Evolutionary conservation across 192 early-diverging fungal species (phyloP), one percentile per base, ranked within the genome.

Genomic region (Mortierella hygrophila): DNA sequence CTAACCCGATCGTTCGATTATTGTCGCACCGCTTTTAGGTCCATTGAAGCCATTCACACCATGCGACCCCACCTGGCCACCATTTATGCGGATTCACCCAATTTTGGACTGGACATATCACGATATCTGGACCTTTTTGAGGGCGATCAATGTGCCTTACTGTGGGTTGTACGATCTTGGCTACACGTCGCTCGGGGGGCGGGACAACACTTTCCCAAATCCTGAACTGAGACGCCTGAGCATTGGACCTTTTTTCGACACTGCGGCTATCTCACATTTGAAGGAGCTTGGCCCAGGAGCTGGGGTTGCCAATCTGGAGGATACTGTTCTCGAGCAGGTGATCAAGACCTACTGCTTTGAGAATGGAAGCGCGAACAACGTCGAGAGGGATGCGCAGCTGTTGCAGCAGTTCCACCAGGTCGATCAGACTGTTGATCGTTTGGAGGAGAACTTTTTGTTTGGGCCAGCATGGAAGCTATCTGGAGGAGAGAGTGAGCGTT

Each of bases 171-270:
- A 99, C 78, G 97, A 99, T 81, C 80, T 93, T 82, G 97, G 95
- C 21, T 99, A 98, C 81, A 99, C 98, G 11, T 98, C 97, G 29
- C 88, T 99, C 49, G 98, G 98, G 29, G 93, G 95, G 44, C 93
- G 93, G 32, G 91, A 95, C 72, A 94, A 97, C 74, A 99, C 98
- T 8, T 82, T 90, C 29, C 96, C 93, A 21, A 99, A 99, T 83
- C 98, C 97, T 5, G 91, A 93, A 29, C 88, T 98, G 44, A 76
- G 72, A 16, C 69, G 84, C 10, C 42, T 86, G 40, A 86, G 76
- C 46, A 74, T 86, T 32, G 84, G 84, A 6, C 79, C 79, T 0
- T 86, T 78, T 65, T 81, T 81, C 46, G 76, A 81, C 72, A 83
- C 75, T 63, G 78, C 55, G 55, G 84, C 63, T 91, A 93, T 70